Conservation (phyloP, 2,329 filamentous ascomycete genomes). For the Penicillium sp. region DNA sequence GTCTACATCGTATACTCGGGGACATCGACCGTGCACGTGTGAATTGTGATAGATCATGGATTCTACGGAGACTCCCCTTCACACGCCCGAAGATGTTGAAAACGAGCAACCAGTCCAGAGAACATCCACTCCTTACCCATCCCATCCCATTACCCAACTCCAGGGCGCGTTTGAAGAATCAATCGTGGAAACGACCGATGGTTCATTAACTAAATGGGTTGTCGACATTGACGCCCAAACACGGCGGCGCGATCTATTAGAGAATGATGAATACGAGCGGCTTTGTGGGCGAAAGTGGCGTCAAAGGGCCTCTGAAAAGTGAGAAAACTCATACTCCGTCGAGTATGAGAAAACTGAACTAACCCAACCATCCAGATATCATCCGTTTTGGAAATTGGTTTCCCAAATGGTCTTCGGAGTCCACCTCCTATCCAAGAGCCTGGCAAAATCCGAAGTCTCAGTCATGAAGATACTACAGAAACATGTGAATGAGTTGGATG, state of each 20-base stretch:
- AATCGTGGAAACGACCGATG: slow-evolving; percentile 40
- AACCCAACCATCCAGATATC: slow-evolving; percentile 55
- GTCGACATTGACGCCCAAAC: slow-evolving; percentile 42
- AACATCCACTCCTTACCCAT: slow-evolving; percentile 26
- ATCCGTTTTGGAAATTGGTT: slow-evolving; percentile 85
- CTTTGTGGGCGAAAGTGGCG: slow-evolving; percentile 75
- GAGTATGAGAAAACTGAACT: not conserved
- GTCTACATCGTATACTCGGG: not conserved
- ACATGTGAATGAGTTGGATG: slow-evolving; percentile 92
- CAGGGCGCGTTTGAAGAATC: slow-evolving; percentile 50
- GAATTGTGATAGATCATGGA: not conserved
- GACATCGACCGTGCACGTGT: not conserved
- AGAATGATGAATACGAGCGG: slow-evolving; percentile 66
- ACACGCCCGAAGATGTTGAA: not conserved
- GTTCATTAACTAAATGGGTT: slow-evolving; percentile 26
- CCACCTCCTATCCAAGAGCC: slow-evolving; percentile 77
- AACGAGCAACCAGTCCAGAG: not conserved
- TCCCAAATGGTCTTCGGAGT: slow-evolving; percentile 93
- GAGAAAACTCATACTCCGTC: slow-evolving; percentile 8
- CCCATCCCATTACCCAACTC: slow-evolving; percentile 44
- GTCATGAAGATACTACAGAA: slow-evolving; percentile 85
- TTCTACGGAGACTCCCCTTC: not conserved
- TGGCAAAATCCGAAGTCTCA: slow-evolving; percentile 85
- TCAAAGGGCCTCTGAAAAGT: slow-evolving; percentile 65
- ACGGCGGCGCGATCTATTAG: slow-evolving; percentile 66